These are phyloP conservation scores for Citrus inodora DNA, from an alignment of 345 rosid species.

Conservation along the genomic window DNA sequence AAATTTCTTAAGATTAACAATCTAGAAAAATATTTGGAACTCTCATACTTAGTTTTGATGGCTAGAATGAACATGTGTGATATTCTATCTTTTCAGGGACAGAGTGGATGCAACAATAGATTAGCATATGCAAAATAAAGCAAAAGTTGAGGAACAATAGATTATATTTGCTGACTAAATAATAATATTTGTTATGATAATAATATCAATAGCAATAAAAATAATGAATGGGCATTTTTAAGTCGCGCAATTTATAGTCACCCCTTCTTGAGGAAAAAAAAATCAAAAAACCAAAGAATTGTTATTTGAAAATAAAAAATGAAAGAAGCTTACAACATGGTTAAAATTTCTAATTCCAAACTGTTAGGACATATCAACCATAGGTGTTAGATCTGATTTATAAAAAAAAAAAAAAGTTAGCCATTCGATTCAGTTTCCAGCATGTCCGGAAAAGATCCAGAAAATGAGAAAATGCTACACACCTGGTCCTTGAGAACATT, in stretches of 20 bases:
- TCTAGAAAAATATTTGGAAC: background rate
- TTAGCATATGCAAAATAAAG: background rate
- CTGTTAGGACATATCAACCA: background rate
- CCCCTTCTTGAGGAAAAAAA: background rate
- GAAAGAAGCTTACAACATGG: too few species aligned
- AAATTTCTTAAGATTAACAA: too few species aligned
- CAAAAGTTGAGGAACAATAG: background rate
- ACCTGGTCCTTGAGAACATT: constrained; percentile 86
- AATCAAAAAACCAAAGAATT: background rate
- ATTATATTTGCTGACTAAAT: background rate
- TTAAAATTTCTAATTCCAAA: background rate
- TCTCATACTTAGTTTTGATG: background rate
- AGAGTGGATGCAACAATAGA: background rate
- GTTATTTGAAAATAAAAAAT: too few species aligned
- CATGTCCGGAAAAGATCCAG: background rate
- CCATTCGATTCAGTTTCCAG: background rate
- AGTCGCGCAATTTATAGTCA: background rate
- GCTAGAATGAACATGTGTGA: background rate
- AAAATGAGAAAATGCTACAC: background rate
- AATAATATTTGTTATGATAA: background rate
- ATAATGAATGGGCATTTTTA: background rate
- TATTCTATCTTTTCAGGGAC: background rate
- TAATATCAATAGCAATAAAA: too few species aligned
- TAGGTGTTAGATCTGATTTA: background rate
- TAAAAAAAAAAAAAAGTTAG: too few species aligned